Conservation (phyloP, 2,329 filamentous ascomycete species). For the Fusarium citri region DNA sequence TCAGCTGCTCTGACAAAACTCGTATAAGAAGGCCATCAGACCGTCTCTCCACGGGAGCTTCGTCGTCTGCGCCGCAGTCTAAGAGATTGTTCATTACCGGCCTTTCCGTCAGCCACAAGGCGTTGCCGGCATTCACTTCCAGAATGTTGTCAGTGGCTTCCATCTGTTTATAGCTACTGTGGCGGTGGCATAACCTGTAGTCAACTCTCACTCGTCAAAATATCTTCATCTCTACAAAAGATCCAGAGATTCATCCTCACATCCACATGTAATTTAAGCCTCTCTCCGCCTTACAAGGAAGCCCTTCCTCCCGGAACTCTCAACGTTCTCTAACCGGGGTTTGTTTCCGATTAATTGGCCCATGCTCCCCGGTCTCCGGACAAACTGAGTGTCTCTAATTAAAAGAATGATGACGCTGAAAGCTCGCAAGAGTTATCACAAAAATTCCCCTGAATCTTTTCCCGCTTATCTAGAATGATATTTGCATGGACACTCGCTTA, state of each 20-base stretch:
- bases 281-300: slow-evolving; percentile 19
- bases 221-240: slow-evolving; percentile 4
- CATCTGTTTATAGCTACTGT: neutral
- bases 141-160: neutral
- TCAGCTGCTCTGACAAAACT: neutral
- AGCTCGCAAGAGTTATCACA: neutral
- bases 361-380: neutral
- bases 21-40: neutral
- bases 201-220: neutral
- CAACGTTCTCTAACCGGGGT: neutral
- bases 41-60: neutral
- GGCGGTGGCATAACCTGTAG: neutral
- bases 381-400: neutral
- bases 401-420: neutral
- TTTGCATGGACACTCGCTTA: slow-evolving; percentile 11
- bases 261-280: slow-evolving; percentile 21
- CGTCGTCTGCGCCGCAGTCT: neutral
- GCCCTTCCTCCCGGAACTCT: neutral
- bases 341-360: slow-evolving; percentile 31
- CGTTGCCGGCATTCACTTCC: neutral
- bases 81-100: neutral
- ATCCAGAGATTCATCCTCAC: slow-evolving; percentile 5
- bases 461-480: slow-evolving; percentile 31
- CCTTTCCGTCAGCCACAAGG: slow-evolving; percentile 18
- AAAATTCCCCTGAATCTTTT: slow-evolving; percentile 11